Evolutionary conservation across 495 filamentous ascomycete genomes (phyloP), one percentile per base, ranked within the genome.

Genomic region (Aspergillus nidulans): DNA sequence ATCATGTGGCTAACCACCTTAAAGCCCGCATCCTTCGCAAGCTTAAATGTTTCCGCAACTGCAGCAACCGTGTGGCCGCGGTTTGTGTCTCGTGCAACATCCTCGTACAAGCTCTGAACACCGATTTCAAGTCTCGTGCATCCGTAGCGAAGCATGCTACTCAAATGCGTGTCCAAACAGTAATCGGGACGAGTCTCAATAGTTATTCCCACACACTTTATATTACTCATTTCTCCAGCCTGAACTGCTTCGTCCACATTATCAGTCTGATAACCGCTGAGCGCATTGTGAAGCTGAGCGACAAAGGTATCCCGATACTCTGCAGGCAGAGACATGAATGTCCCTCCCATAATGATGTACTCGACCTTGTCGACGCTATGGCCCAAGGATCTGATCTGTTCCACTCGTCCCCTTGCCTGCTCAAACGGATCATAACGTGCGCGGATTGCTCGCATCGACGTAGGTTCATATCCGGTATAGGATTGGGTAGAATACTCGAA

Each of bases 1-100:
- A 98, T 98, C 94, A 98, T 98, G 70, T 98, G 94, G 57, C 87
- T 91, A 60, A 98, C 94, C 6, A 98, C 92, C 70, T 98, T 98
- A 80, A 96, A 98, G 15, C 94, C 94, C 23, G 95, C 90, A 70
- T 98, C 94, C 71, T 98, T 98, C 52, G 95, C 85, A 16, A 96
- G 79, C 62, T 85, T 90, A 70, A 98, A 98, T 0, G 92, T 97
- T 69, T 98, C 89, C 13, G 88, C 90, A 3, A 97, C 94, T 0
- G 95, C 85, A 26, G 90, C 88, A 45, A 98, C 94, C 0, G 94
- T 98, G 69, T 98, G 94, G 0, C 94, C 94, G 55, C 94, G 84
- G 76, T 98, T 98, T 1, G 94, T 97, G 71, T 98, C 94, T 57
- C 94, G 78, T 9, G 94, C 94, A n/a, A 98, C 94, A 62, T 98